Evolutionary conservation across 345 rosid genomes (phyloP), one percentile per base, ranked within the genome.

Genomic region (Euphorbia tirucalli): DNA sequence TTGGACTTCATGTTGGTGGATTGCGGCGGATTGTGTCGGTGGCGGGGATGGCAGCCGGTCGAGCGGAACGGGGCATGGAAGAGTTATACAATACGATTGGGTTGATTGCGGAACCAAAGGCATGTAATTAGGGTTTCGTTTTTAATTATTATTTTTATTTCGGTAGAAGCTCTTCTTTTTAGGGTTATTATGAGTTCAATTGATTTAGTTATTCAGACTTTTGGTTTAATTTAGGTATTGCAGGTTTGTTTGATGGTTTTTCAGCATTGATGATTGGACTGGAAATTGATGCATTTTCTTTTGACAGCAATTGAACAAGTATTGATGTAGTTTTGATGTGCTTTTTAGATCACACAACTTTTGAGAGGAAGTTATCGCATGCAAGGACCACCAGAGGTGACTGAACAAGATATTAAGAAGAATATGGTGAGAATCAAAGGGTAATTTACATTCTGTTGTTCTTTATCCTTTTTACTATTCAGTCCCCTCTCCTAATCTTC

Each of bases 391-490:
- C 35, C 50, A 31, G 83, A 82, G 66, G 78, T 84, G 32, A 72
- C 72, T 62, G 78, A 81, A 73, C 66, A 71, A 41, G 68, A 74
- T 66, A 61, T 59, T 61, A 41, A 41, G 85, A 82, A 85, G 82
- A 61, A 74, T 71, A 78, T 66, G 90, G 85, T 85, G 84, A 87
- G 87, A 61, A 78, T 59, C 69, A 65, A 75, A 75, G 79, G 84
- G 83, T 81, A 74, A 83, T 80, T 71, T 78, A 49, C 84, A 71
- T 74, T 76, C 66, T 68, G 63, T 74, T 49, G 27, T 68, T 78
- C 71, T 46, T 65, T 71, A 32, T 66, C 72, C 70, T 63, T 55
- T 25, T 28, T 35, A 4, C 19, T 24, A 15, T 22, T 16, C 50
- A 35, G 41, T 52, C 55, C 11, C 2, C 63, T 61, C 49, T 16